Evolutionary conservation across 441 rosid species (phyloP).

Genomic region (Arabidopsis lyrata): DNA sequence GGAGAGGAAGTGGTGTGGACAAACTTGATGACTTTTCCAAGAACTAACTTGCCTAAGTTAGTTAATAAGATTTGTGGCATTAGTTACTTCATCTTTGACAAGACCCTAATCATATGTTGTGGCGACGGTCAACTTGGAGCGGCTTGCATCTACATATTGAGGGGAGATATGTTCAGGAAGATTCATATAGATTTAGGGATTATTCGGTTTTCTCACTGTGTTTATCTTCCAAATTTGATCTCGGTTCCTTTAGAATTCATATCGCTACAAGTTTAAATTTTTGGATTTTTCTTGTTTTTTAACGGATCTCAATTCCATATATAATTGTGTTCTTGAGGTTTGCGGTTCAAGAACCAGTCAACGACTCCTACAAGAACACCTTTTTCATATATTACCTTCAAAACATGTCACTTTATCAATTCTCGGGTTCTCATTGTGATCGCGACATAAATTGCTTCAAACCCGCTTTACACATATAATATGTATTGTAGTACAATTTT

Average conservation of each 20-base stretch:
- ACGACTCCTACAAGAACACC: no score
- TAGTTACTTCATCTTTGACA: background rate
- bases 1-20: background rate
- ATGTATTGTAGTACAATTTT: no score
- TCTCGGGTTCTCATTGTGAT: no score
- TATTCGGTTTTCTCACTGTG: conserved; percentile 12
- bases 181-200: background rate
- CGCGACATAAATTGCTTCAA: no score
- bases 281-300: background rate
- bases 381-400: no score
- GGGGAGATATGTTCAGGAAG: conserved; percentile 18
- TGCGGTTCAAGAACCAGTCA: no score
- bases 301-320: background rate
- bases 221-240: conserved; percentile 11
- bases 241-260: background rate
- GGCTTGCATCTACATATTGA: background rate
- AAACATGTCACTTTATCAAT: no score
- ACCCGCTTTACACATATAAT: no score
- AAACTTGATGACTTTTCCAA: background rate
- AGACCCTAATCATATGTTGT: background rate
- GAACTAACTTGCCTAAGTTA: background rate
- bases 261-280: background rate
- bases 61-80: background rate
- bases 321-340: no score
- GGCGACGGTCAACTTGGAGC: background rate